Base-by-base conservation (phyloP, 805 yeast genomes). In the Candida boidinii region DNA sequence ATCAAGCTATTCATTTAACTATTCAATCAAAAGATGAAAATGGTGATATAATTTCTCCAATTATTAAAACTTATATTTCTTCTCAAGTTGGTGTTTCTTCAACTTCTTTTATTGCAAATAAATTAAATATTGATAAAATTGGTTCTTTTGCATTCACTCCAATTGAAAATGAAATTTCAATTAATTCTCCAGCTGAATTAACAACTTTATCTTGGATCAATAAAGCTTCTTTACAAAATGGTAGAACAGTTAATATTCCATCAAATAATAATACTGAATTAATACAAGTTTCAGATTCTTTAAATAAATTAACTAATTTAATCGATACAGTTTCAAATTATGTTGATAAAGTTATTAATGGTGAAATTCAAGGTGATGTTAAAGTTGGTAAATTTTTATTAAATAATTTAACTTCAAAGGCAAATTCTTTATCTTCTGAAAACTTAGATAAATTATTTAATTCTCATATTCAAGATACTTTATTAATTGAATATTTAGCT, bases 401-500 rank as follows among this genome's bases (percentile, higher is more conserved):
- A 53, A 66, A 76, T 43, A 68, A 62, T 38, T 66, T 78, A 53
- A 65, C 65, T 46, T 62, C 62, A 45, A 70, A 67, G 45, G 72
- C 77, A 40, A 62, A 66, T 37, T 66, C 74, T 36, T 53, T 66
- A 39, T 66, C 72, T 41, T 46, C 66, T 41, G 73, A 70, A 28
- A 66, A 67, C 31, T 64, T 81, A 46, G 74, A 72, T 50, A 58
- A 66, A 42, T 68, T 76, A 40, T 76, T 84, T 66, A 75, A 73
- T 51, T 67, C 72, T 23, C 87, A 83, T 54, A 66, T 79, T 52
- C 86, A 83, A 56, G 95, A 86, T 48, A 76, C 85, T 27, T 66
- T 82, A 39, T 73, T 85, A 76, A 71, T 86, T 41, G 90, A 83
- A 53, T 82, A 79, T 53, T 68, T 86, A 58, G 79, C 94, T 36